Evolutionary conservation across 2,329 filamentous ascomycete species (phyloP), one percentile per base, ranked within the genome.

Genomic region (Lasiodiplodia sp.): DNA sequence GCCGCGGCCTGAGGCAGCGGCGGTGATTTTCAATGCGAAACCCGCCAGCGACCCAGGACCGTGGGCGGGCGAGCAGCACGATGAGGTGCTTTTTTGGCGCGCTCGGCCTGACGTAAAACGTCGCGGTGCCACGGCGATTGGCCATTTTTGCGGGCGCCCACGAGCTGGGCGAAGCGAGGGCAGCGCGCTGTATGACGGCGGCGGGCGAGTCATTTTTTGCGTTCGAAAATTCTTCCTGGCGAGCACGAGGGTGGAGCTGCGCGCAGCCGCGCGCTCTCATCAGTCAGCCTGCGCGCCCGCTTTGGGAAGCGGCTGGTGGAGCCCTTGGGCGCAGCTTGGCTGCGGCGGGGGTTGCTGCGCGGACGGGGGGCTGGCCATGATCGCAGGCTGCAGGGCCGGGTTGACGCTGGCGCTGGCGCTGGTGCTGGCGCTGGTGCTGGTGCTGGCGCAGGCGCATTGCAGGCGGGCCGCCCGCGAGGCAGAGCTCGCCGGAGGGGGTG

Each of bases 11-110:
- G 25, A 62, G 58, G 58, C 58, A 49, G 58, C 40, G 25, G 25
- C 12, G 4, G 44, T 44, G 51, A 55, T 66, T 66, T 55, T 66
- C 63, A 66, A 66, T 66, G 63, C 63, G 63, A 66, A 66, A 66
- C 63, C 60, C 31, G 63, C 63, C 63, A 51, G 47, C 62, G 62
- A 65, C 62, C 62, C 62, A 53, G 62, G 28, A 21, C 62, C 47
- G 47, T 31, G 62, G 62, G 47, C 12, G 44, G 14, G 21, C 56
- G 56, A 18, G 37, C 56, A 25, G 40, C 57, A 62, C 57, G 16
- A 23, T 21, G 53, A n/a, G 23, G 18, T 23, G n/a, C 49, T 52
- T 55, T 28, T 55, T 55, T 25, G 25, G 52, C 52, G 52, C 52
- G 25, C 52, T 11, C 16, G 51, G 52, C 64, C 52, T 66, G 64